Base-by-base conservation (phyloP, 805 yeast species). In the Nematodospora valgi region DNA sequence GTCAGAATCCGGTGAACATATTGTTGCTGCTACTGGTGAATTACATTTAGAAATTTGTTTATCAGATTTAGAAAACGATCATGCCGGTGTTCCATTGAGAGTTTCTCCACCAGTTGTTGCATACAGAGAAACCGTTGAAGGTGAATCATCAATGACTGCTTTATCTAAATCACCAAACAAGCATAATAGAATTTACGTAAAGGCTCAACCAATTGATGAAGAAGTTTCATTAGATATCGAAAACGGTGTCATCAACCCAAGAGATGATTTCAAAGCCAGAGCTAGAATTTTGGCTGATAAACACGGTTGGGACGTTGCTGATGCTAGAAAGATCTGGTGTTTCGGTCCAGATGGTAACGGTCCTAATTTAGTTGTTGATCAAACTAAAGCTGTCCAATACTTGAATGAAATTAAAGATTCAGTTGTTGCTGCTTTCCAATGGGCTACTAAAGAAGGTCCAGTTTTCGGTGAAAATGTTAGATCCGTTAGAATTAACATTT, bases 241-340 rank as follows among this genome's bases (percentile, higher is more conserved):
- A 81, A 54, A 66, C 47, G 98, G 98, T 78, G 80, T 77, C 70
- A 76, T 91, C 67, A 76, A 79, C 74, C 86, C 98, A 69, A 83
- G 91, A 75, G 98, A 91, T 63, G 98, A 91, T 78, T 79, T 91
- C 86, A 91, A 91, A 82, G 85, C 86, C 59, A 89, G 98, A 81
- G 98, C 98, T 59, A 89, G 98, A 83, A 62, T 86, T 67, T 78
- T 91, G 80, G 98, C 98, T 67, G 98, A 91, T 70, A 96, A 93
- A 70, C 93, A 72, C 83, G 96, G 91, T 58, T 91, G 98, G 98
- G 98, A 91, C 69, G 97, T 93, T 68, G 81, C 96, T 58, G 98
- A 91, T 68, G 98, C 97, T 75, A 89, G 98, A 85, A 91, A 93
- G 93, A 93, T 91, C 68, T 91, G 98, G 98, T 87, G 96, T 85